These are phyloP conservation scores for Penicillium goetzii DNA, from an alignment of 495 filamentous ascomycete species.

Conservation along the genomic window DNA sequence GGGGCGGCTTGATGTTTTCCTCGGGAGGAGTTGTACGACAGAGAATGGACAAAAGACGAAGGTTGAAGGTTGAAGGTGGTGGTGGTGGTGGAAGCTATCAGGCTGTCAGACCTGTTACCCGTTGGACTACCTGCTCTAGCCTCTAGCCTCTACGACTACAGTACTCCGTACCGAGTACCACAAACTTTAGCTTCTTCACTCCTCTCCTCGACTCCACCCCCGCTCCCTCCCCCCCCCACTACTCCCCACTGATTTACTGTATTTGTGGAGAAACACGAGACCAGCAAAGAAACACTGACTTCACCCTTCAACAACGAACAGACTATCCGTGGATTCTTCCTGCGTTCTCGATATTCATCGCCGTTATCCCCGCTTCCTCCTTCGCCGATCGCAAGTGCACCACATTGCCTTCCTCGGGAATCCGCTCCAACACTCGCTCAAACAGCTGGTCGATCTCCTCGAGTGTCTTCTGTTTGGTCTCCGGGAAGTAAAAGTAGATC, in stretches of 20 bases:
- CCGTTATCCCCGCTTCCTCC: constrained; percentile 20
- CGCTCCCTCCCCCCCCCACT: constrained; percentile 5
- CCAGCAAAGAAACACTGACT: background rate
- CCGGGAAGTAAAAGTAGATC: constrained; percentile 58
- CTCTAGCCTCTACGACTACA: background rate
- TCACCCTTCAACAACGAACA: background rate
- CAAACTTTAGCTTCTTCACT: background rate
- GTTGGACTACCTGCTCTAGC: too few species aligned
- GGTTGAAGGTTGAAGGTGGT: background rate
- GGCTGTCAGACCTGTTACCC: background rate
- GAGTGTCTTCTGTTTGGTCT: constrained; percentile 58
- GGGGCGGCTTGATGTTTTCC: background rate
- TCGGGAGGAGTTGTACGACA: background rate
- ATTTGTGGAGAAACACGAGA: constrained; percentile 6
- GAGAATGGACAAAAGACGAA: background rate
- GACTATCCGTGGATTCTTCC: background rate
- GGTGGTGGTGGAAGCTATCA: constrained; percentile 2
- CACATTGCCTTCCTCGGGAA: constrained; percentile 33
- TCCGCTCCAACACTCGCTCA: constrained; percentile 43
- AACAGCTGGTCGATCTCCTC: constrained; percentile 63
- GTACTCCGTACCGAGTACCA: too few species aligned
- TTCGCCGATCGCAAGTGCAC: constrained; percentile 25
- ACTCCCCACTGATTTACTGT: constrained; percentile 18
- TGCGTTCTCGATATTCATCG: constrained; percentile 25
- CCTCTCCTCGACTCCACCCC: background rate